These are phyloP conservation scores for Posidonia australis DNA, from an alignment of 106 monocot species.

Conservation along the genomic window DNA sequence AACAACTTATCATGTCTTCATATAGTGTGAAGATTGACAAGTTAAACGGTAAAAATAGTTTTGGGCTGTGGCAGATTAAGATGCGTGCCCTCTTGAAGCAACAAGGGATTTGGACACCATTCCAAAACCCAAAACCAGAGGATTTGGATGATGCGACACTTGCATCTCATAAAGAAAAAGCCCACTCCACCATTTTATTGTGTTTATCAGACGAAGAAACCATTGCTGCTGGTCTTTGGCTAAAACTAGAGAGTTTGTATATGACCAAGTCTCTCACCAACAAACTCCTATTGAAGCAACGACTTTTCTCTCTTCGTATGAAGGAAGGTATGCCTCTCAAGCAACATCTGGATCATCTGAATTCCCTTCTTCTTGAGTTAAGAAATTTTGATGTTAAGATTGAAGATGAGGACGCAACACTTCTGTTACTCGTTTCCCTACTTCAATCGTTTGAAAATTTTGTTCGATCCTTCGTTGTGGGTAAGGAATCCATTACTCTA, in stretches of 20 bases:
- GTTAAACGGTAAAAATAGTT: neutral
- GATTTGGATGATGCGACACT: neutral
- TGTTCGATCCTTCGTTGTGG: neutral
- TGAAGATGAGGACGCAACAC: neutral
- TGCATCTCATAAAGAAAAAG: neutral
- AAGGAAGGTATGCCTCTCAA: neutral
- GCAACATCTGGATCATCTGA: neutral
- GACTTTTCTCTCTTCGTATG: neutral
- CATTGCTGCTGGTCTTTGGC: neutral
- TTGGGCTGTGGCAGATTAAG: neutral
- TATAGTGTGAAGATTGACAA: neutral
- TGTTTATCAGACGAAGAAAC: neutral
- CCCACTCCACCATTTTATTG: neutral
- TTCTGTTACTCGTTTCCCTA: neutral
- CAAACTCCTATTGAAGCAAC: neutral
- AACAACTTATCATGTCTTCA: neutral
- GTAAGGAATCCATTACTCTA: neutral
- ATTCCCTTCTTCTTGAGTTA: neutral
- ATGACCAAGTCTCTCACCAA: neutral
- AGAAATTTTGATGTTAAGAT: neutral
- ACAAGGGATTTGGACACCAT: neutral
- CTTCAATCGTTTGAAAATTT: neutral
- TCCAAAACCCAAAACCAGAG: neutral
- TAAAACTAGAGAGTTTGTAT: neutral
- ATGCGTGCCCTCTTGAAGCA: neutral